Evolutionary conservation across 2,329 filamentous ascomycete genomes (phyloP), one percentile per base, ranked within the genome.

Genomic region (Curvularia lunata): DNA sequence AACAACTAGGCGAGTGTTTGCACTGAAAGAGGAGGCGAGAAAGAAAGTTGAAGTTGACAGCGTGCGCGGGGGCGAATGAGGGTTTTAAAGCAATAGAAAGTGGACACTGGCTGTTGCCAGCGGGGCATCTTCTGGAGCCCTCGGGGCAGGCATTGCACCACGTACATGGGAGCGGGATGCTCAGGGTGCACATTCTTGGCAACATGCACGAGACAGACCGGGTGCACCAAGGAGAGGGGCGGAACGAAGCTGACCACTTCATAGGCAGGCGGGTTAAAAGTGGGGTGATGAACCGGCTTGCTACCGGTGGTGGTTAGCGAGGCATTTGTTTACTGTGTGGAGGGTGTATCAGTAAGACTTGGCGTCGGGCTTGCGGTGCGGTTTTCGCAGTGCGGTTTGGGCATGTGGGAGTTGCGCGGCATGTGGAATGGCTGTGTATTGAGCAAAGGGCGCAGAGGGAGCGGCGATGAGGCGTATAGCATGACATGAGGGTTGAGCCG

Each of bases 301-400:
- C 60, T 62, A 59, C 64, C 61, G 61, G 54, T 64, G 61, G 57
- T 66, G 66, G 63, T 55, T 70, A 69, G 64, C 38, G 62, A 48
- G 58, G 57, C 48, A 56, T 64, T 62, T 59, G 60, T 55, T 28
- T 54, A 48, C 56, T 58, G 63, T 58, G 63, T 57, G 56, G 60
- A 42, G 9, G 57, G 51, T 55, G 52, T 48, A 48, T 60, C 66
- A 66, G 59, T 61, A 59, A 57, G 28, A 50, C 68, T 73, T 73
- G 68, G 68, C 69, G 48, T 34, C 50, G 64, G 61, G 67, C 57
- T 56, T 68, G 41, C 49, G 45, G 42, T 54, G 53, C 45, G 46
- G 21, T 60, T 38, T 55, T 52, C 34, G 51, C 43, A 59, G 59
- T 61, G 52, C 56, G 46, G 56, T 23, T 54, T 48, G 37, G 37